Conservation (phyloP, 495 filamentous ascomycete genomes). For the Penicillium cinerascens region DNA sequence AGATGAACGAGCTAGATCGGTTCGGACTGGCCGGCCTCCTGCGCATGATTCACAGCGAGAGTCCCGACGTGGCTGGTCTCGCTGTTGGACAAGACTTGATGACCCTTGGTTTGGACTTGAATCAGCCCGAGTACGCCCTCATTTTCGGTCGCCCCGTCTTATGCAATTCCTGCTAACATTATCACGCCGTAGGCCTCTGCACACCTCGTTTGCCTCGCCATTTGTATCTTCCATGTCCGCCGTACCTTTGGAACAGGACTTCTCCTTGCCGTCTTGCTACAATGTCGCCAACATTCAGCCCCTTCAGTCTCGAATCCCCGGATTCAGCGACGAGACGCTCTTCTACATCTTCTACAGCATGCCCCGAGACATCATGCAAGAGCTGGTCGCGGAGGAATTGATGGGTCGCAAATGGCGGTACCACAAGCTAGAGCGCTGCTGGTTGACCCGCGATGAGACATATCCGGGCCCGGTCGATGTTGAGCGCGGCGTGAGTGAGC, state of each 20-base stretch:
- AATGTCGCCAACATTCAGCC: constrained; percentile 81
- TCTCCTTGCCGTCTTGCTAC: constrained; percentile 77
- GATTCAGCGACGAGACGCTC: constrained; percentile 86
- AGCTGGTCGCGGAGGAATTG: constrained; percentile 78
- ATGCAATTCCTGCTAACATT: constrained; percentile 17
- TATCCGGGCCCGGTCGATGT: constrained; percentile 61
- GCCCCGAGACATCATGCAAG: constrained; percentile 78
- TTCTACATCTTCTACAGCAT: constrained; percentile 95
- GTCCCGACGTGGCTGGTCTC: constrained; percentile 69
- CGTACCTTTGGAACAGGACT: constrained; percentile 70
- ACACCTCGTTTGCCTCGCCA: constrained; percentile 64
- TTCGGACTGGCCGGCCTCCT: constrained; percentile 79
- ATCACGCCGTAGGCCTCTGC: constrained; percentile 47
- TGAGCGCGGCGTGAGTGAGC: constrained; percentile 64
- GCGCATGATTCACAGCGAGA: constrained; percentile 73
- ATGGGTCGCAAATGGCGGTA: constrained; percentile 85
- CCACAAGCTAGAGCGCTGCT: constrained; percentile 83
- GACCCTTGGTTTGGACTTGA: constrained; percentile 73
- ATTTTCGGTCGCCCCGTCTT: constrained; percentile 6
- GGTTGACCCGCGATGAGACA: constrained; percentile 84
- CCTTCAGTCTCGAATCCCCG: constrained; percentile 70
- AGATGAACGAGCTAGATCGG: constrained; percentile 76
- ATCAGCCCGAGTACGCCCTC: constrained; percentile 66
- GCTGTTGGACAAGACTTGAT: constrained; percentile 77
- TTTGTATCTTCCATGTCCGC: constrained; percentile 67